Percentiles rank a stretch among this genome's conserved stretches.
These are phyloP conservation scores for Strobilomyces dryophilus DNA, from an alignment of 768 basidiomycete genomes.

Conservation along the genomic window DNA sequence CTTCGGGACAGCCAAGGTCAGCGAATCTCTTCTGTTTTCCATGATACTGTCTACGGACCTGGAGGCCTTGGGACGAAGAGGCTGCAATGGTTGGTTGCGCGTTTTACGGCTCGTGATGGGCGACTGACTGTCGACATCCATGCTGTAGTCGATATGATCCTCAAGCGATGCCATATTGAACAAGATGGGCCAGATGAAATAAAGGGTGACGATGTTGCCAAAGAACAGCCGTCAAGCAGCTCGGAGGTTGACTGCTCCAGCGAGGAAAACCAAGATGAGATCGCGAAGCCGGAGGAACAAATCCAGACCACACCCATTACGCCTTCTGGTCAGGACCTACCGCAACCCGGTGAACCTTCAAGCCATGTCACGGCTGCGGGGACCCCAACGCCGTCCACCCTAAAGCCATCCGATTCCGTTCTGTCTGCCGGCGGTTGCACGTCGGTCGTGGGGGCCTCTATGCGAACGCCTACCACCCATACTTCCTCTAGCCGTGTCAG, in stretches of 20 bases:
- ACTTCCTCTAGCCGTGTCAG: not conserved
- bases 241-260: conserved; percentile 24
- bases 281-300: too few species aligned
- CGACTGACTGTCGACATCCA: not conserved
- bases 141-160: not conserved
- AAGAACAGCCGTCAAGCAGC: not conserved
- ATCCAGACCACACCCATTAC: too few species aligned
- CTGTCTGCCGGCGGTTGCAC: too few species aligned
- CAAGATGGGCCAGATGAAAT: not conserved
- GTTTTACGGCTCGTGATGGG: not conserved
- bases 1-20: not conserved
- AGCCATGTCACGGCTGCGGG: too few species aligned
- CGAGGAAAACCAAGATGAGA: conserved; percentile 22
- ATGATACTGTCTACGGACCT: not conserved
- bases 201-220: not conserved
- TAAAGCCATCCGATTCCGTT: conserved; percentile 11
- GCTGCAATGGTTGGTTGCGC: not conserved
- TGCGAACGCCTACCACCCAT: too few species aligned
- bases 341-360: too few species aligned
- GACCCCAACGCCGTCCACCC: too few species aligned
- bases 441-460: too few species aligned
- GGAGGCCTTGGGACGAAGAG: not conserved
- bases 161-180: not conserved
- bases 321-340: too few species aligned
- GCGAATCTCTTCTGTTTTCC: not conserved